Percentiles rank a stretch among this genome's conserved stretches.
phyloP scores from a whole-genome alignment of 257 asterid genomes.

The Anisodus acutangulus region DNA sequence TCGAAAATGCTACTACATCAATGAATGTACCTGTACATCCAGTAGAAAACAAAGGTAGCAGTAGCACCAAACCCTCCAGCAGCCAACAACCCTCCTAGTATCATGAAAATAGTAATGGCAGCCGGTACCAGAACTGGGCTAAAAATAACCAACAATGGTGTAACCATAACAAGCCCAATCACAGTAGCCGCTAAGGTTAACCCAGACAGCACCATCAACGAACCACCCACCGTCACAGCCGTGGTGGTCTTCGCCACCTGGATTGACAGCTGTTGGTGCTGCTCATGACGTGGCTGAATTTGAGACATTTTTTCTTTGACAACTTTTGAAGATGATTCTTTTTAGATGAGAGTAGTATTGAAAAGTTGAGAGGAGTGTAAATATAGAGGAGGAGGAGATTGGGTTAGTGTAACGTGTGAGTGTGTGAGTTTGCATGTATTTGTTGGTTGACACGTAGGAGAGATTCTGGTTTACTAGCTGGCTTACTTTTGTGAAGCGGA shows the following conservation, averaged over 20 bases:
- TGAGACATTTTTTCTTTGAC: background rate
- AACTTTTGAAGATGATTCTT: background rate
- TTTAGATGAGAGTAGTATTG: background rate
- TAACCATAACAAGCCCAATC: constrained; percentile 72
- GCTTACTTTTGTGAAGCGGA: too few relatives aligned
- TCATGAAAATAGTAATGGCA: constrained; percentile 56
- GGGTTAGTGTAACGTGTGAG: constrained; percentile 57
- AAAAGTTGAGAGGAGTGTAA: background rate
- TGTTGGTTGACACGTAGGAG: constrained; percentile 48
- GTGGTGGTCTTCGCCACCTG: constrained; percentile 87
- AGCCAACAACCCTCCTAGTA: constrained; percentile 64
- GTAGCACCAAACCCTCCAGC: constrained; percentile 77
- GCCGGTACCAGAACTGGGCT: constrained; percentile 94
- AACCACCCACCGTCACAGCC: constrained; percentile 85
- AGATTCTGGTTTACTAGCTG: background rate
- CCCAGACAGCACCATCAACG: constrained; percentile 81
- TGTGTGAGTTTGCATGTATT: constrained; percentile 41
- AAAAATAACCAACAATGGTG: constrained; percentile 79
- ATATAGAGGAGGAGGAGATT: constrained; percentile 28
- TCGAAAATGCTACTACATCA: background rate
- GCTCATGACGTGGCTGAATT: constrained; percentile 37
- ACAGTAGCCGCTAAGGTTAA: constrained; percentile 75
- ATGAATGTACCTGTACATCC: constrained; percentile 68
- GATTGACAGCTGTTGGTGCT: constrained; percentile 56
- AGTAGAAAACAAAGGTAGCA: constrained; percentile 81